Percentiles rank a stretch among this genome's conserved stretches.
phyloP scores from a whole-genome alignment of 2,329 filamentous ascomycete species.

The Thielaviopsis populi region DNA sequence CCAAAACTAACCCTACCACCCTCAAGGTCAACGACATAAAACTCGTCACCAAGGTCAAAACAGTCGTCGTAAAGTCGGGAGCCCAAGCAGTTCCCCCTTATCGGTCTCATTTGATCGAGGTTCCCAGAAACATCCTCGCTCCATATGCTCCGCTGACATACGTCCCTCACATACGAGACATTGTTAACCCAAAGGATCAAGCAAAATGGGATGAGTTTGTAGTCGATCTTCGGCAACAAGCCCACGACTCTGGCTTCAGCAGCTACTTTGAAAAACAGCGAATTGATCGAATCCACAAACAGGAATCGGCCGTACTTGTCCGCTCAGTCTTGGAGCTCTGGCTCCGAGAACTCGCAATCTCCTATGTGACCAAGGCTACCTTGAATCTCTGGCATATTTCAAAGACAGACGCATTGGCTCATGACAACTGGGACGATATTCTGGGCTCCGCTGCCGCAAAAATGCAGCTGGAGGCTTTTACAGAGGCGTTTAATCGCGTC shows the following conservation, averaged over 20 bases:
- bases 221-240: conserved; percentile 11
- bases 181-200: conserved; percentile 37
- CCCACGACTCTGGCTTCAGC: conserved; percentile 9
- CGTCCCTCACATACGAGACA: conserved; percentile 42
- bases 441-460: neutral
- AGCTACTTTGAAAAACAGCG: conserved; percentile 14
- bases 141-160: conserved; percentile 46
- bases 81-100: conserved; percentile 41
- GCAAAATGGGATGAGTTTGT: conserved; percentile 11
- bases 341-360: conserved; percentile 38
- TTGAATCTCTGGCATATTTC: conserved; percentile 10
- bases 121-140: conserved; percentile 43
- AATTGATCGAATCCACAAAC: conserved; percentile 11
- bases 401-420: neutral
- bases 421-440: conserved; percentile 7
- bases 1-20: neutral
- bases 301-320: conserved; percentile 11
- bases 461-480: conserved; percentile 26
- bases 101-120: conserved; percentile 44
- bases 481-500: conserved; percentile 41
- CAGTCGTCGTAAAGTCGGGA: conserved; percentile 35
- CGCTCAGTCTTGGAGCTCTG: conserved; percentile 28
- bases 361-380: conserved; percentile 4
- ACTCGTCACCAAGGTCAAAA: conserved; percentile 17
- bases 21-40: conserved; percentile 1